These are phyloP conservation scores for Macrocybe gigantea DNA, from an alignment of 768 basidiomycete genomes.

Conservation along the genomic window DNA sequence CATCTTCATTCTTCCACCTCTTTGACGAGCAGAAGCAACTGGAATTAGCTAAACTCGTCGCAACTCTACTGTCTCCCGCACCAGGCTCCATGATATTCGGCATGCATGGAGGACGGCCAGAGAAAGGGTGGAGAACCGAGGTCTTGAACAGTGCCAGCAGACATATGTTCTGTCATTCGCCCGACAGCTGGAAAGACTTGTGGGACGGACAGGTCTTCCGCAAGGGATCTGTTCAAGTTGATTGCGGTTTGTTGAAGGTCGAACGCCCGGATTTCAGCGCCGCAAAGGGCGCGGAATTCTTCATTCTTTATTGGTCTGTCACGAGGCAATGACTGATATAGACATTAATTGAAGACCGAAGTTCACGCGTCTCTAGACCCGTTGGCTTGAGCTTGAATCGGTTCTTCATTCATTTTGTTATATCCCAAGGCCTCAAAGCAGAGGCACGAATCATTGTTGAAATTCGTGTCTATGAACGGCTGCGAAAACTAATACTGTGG, in stretches of 20 bases:
- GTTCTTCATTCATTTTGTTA: too few species aligned
- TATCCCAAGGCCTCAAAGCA: too few species aligned
- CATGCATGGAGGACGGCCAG: constrained; percentile 19
- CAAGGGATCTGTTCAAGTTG: constrained; percentile 17
- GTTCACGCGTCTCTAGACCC: too few species aligned
- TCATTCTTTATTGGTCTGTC: constrained; percentile 11
- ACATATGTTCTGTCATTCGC: constrained; percentile 27
- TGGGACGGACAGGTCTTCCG: constrained; percentile 27
- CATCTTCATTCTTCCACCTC: constrained; percentile 4
- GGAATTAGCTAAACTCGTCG: background rate
- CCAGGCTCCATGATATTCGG: constrained; percentile 4
- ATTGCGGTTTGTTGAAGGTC: constrained; percentile 11
- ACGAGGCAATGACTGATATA: constrained; percentile 4
- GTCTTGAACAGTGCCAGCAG: constrained; percentile 6
- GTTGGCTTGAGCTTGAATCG: too few species aligned
- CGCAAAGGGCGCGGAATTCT: constrained; percentile 1
- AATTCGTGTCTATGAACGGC: too few species aligned
- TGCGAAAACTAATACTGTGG: too few species aligned
- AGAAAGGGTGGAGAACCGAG: constrained; percentile 18
- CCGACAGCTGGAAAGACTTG: constrained; percentile 21
- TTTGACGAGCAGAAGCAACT: constrained; percentile 1
- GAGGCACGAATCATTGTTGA: too few species aligned
- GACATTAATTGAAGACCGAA: background rate
- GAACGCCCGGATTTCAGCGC: background rate
- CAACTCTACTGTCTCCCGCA: background rate